Base-by-base conservation (phyloP, 331 rosid species). In the Pyrus hybrid region DNA sequence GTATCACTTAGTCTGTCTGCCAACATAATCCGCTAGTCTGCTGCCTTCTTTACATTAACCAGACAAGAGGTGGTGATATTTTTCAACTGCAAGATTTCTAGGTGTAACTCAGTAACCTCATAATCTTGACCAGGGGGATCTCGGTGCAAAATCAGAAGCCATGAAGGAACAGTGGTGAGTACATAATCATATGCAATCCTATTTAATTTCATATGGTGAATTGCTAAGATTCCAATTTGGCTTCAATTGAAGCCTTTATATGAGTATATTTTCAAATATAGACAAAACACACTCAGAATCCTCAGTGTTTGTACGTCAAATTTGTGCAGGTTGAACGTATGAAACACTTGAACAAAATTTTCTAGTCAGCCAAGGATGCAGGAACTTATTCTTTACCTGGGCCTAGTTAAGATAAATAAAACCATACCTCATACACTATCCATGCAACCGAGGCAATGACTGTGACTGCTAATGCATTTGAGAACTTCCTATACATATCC, bases 401-500 rank as follows among this genome's bases (percentile, higher is more conserved):
- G n/a, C 8, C 57, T 37, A 17, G 37, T 57, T 4, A 12, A 33
- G 54, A 71, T 57, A 25, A 56, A 56, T 33, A 86, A 26, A 68
- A 67, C 67, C 85, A 51, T 86, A 94, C 99, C 96, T 94, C 99
- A 77, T 86, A 94, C 68, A 84, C 96, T 80, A 94, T 90, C 97
- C 97, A 94, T 67, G 89, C 88, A 78, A 92, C 92, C 11, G 99
- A 94, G 85, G 91, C 88, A 79, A 89, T 35, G 70, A 94, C 97
- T 4, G 89, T 84, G 56, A 87, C 91, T 49, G 90, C 91, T 63
- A 92, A 85, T 71, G 97, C 96, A 87, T 94, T 94, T 82, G 99
- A 94, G 88, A 94, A 94, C 84, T 92, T 94, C 85, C 99, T 85
- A 65, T 92, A 94, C 76, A 92, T 86, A 76, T 94, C 96, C 93